A percentile compares a stretch with the other conserved stretches of the same genome.
Evolutionary conservation across 2,329 filamentous ascomycete genomes (phyloP).

Genomic region (Penicillium sp.): DNA sequence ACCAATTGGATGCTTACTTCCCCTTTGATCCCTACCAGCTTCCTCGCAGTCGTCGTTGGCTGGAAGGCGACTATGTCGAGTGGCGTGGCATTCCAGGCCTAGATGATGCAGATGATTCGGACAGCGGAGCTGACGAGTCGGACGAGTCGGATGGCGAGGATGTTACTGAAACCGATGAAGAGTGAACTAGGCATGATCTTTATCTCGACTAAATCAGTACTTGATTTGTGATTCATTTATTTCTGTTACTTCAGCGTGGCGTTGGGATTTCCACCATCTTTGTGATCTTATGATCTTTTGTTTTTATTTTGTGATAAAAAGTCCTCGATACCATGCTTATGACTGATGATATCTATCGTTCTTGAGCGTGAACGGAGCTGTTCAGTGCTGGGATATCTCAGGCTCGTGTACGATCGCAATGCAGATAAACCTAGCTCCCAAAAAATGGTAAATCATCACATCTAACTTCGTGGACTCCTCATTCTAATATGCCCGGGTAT

Average conservation of each 20-base stretch:
- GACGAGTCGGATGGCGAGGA: conserved; percentile 41
- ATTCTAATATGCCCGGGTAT: background rate
- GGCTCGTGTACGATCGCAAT: conserved; percentile 1
- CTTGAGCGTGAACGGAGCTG: conserved; percentile 5
- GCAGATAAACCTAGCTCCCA: background rate
- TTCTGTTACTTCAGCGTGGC: conserved; percentile 29
- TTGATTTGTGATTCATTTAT: conserved; percentile 10
- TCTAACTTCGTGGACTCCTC: background rate
- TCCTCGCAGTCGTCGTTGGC: conserved; percentile 81
- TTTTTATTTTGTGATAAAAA: conserved; percentile 11
- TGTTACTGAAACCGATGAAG: conserved; percentile 47
- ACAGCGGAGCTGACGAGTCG: conserved; percentile 38
- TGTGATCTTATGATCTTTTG: conserved; percentile 10
- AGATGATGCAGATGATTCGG: conserved; percentile 56
- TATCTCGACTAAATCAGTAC: background rate
- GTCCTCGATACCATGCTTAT: conserved; percentile 20
- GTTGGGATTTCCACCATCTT: conserved; percentile 17
- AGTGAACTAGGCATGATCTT: conserved; percentile 20
- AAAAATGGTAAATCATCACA: conserved; percentile 6
- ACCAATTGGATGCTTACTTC: conserved; percentile 91
- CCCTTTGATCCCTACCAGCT: conserved; percentile 96
- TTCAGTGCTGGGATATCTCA: background rate
- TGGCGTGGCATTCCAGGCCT: conserved; percentile 75
- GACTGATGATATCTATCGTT: conserved; percentile 22
- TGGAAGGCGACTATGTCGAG: conserved; percentile 77